phyloP scores from a whole-genome alignment of 257 asterid species.

The Fraxinus cuspidata region DNA sequence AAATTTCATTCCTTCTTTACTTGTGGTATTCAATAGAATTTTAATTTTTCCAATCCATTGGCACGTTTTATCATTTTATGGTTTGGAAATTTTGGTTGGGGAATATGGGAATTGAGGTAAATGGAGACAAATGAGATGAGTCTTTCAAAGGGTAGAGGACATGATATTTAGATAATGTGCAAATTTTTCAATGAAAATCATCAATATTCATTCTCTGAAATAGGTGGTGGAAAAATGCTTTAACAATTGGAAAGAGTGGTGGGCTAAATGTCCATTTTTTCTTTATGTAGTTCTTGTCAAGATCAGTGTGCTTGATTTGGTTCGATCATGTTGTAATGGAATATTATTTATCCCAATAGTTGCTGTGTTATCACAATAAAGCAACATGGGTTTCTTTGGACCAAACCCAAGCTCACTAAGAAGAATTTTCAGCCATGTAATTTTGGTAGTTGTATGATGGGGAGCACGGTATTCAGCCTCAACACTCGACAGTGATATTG shows the following conservation, averaged over 20 bases:
- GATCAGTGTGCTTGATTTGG: too few species aligned
- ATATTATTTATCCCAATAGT: too few species aligned
- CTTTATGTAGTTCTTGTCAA: background rate
- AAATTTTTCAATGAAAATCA: background rate
- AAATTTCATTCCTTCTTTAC: background rate
- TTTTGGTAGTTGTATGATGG: too few species aligned
- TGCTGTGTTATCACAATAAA: too few species aligned
- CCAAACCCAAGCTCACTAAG: too few species aligned
- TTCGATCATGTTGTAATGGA: too few species aligned
- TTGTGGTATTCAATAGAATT: background rate
- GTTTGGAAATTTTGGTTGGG: background rate
- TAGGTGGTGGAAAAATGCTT: background rate
- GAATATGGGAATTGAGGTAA: conserved; percentile 8
- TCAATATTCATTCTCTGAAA: background rate
- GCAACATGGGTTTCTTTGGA: too few species aligned
- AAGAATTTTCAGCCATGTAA: too few species aligned
- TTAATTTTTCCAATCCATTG: background rate
- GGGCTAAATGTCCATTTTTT: background rate
- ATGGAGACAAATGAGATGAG: background rate
- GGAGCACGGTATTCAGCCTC: too few species aligned
- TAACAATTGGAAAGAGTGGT: background rate
- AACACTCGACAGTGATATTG: too few species aligned
- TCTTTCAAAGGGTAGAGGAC: background rate
- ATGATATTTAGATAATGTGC: background rate
- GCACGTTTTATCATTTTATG: background rate